Conservation (phyloP, 345 rosid genomes). For the Nasturtium officinale region DNA sequence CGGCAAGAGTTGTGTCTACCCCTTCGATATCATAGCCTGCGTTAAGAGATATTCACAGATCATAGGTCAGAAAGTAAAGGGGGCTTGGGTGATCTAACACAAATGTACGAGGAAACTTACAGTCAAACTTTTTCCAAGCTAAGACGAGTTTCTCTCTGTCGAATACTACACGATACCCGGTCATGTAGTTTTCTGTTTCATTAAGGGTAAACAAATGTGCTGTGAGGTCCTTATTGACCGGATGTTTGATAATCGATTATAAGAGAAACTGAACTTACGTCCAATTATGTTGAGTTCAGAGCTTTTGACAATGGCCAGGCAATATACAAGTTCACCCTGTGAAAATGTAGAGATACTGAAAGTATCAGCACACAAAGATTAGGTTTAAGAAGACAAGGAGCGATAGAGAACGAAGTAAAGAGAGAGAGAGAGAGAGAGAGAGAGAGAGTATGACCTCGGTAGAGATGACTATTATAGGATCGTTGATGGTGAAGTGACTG, state of each 20-base stretch:
- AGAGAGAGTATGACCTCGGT: slow-evolving; percentile 50
- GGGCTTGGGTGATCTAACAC: background rate
- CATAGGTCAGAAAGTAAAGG: background rate
- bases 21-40: slow-evolving; percentile 73
- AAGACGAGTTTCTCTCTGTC: slow-evolving; percentile 71
- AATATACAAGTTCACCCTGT: slow-evolving; percentile 66
- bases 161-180: slow-evolving; percentile 74
- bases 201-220: slow-evolving; percentile 1
- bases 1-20: slow-evolving; percentile 30
- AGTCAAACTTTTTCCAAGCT: slow-evolving; percentile 83
- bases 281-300: slow-evolving; percentile 73
- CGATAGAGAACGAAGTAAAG: slow-evolving; percentile 7
- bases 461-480: slow-evolving; percentile 74
- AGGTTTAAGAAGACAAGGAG: background rate
- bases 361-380: slow-evolving; percentile 1
- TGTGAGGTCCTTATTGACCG: background rate
- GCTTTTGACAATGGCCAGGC: slow-evolving; percentile 76
- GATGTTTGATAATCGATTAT: slow-evolving; percentile 2
- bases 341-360: slow-evolving; percentile 13
- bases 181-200: slow-evolving; percentile 84
- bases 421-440: background rate
- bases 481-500: slow-evolving; percentile 58
- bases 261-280: slow-evolving; percentile 51
- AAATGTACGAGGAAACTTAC: slow-evolving; percentile 45
- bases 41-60: slow-evolving; percentile 10